phyloP scores from a whole-genome alignment of 164 flowering plant species.

The Dillenia suffruticosa region DNA sequence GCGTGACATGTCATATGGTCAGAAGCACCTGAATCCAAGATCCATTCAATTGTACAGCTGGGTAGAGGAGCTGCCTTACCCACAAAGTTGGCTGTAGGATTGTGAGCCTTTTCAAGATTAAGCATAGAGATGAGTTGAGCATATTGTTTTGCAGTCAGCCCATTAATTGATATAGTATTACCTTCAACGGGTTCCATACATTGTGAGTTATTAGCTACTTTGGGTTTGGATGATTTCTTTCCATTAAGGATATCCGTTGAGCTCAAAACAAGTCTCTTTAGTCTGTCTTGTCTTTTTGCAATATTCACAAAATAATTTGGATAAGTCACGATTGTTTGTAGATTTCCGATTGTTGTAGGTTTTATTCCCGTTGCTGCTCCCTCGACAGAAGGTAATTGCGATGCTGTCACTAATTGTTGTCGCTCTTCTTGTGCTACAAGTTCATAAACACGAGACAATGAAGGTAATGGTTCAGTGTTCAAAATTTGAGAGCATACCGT shows the following conservation, averaged over 20 bases:
- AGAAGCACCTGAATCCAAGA: constrained; percentile 6
- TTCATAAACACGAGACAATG: not conserved
- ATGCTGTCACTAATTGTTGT: not conserved
- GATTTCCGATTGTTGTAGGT: not conserved
- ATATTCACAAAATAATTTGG: not conserved
- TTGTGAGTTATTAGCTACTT: not conserved
- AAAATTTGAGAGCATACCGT: constrained; percentile 2
- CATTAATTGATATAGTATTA: not conserved
- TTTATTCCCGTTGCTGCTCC: not conserved
- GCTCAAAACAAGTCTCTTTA: not conserved
- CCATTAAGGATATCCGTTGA: constrained; percentile 3
- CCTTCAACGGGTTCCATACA: not conserved
- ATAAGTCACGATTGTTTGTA: not conserved
- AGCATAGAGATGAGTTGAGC: not conserved
- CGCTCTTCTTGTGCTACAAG: constrained; percentile 5
- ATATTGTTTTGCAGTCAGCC: not conserved
- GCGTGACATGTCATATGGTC: constrained; percentile 3
- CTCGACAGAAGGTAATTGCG: not conserved
- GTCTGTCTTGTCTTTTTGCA: constrained; percentile 1
- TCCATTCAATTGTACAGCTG: not conserved
- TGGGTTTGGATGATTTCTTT: not conserved
- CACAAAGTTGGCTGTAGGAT: not conserved
- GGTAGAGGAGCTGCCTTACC: not conserved
- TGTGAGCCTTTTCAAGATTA: not conserved
- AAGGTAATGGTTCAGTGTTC: constrained; percentile 3